These are phyloP conservation scores for Hortiboletus flavorubellus DNA, from an alignment of 768 basidiomycete species.

Conservation along the genomic window DNA sequence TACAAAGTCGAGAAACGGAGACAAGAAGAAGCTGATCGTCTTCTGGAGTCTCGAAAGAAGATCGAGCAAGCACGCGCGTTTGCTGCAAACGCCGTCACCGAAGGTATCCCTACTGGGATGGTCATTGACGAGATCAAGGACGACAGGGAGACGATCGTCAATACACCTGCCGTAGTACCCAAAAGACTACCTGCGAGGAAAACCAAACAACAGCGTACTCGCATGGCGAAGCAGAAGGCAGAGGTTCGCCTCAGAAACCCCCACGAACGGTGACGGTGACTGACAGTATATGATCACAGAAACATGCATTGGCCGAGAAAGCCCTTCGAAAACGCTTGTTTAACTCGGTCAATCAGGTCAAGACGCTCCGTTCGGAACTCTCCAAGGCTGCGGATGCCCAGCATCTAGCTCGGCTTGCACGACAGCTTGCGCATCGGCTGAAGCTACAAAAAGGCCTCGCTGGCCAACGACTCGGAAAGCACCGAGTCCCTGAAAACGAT, in stretches of 20 bases:
- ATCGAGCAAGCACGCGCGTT: constrained; percentile 46
- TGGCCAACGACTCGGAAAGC: constrained; percentile 77
- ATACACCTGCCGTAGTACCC: constrained; percentile 30
- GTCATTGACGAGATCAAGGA: constrained; percentile 44
- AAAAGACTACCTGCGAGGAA: constrained; percentile 47
- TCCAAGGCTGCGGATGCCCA: constrained; percentile 36
- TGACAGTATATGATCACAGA: constrained; percentile 37
- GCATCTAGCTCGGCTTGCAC: constrained; percentile 35
- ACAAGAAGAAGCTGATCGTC: constrained; percentile 49
- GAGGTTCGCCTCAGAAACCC: constrained; percentile 45
- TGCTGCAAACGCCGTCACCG: constrained; percentile 31
- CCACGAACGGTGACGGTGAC: neutral
- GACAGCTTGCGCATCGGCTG: constrained; percentile 42
- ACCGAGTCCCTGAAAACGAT: constrained; percentile 62
- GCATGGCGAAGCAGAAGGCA: constrained; percentile 58
- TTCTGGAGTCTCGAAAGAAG: constrained; percentile 51
- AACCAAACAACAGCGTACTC: constrained; percentile 65
- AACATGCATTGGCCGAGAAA: constrained; percentile 59
- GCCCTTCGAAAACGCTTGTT: constrained; percentile 59
- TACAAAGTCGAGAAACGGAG: constrained; percentile 61
- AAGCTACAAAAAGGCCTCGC: constrained; percentile 62
- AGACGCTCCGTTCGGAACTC: constrained; percentile 46
- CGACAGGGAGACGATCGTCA: constrained; percentile 36
- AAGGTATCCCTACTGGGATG: constrained; percentile 62
- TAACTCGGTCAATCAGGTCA: constrained; percentile 54